Base-by-base conservation (phyloP, 176 grass and related monocot species). In the Neostapfia colusana region DNA sequence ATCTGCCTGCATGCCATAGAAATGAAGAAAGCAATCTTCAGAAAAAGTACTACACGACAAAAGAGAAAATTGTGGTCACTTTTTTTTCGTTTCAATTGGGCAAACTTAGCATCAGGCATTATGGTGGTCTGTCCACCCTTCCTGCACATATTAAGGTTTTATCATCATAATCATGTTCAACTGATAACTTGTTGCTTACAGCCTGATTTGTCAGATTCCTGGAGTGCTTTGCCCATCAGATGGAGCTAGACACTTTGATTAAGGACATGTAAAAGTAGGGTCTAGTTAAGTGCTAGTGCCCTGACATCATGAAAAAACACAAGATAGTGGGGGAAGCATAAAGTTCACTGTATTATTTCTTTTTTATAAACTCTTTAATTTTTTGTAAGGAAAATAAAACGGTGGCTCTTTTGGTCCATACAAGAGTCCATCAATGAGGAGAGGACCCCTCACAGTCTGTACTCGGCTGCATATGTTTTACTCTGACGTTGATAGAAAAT, bases 1-100 rank as follows among this genome's bases (percentile, higher is more conserved):
- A 95, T 56, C 53, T 92, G 1, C 92, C 96, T 99, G 45, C 24
- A 58, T 25, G 8, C 20, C 21, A 54, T 69, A 6, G 0, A 73
- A 67, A 79, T 0, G 17, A 62, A 25, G 2, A 5, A 50, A 63
- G 16, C 34, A 61, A 48, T 61, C 35, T n/a, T 76, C 68, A 24
- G 18, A 57, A 46, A 39, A 35, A 63, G 21, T 16, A 56, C 4
- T 10, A 35, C 9, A 34, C 10, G 26, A 58, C 23, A 13, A 58
- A 25, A 26, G 23, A 58, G 12, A 26, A 13, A 26, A 1, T 12
- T 9, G 7, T 21, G 1, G 4, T 17, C 50, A 8, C 20, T n/a
- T 6, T 54, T 54, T 50, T 54, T 9, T 21, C 12, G 1, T 74
- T 68, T 7, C 41, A 54, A 44, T 63, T 23, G 27, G 25, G 18